Conservation (phyloP, 495 filamentous ascomycete species). For the Pseudoneurospora amorphoporcata region DNA sequence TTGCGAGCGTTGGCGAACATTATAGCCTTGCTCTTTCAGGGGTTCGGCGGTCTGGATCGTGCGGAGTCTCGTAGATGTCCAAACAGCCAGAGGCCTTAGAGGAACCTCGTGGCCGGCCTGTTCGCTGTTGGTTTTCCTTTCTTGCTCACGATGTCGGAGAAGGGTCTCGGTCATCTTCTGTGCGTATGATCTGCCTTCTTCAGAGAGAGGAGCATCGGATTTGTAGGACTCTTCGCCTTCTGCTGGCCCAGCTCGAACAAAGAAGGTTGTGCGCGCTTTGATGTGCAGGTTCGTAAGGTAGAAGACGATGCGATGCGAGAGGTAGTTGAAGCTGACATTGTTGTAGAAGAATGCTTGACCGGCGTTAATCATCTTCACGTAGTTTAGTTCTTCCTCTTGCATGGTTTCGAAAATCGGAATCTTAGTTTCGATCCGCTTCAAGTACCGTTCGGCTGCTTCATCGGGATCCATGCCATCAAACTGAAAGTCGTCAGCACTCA, state of each 20-base stretch:
- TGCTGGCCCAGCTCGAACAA: conserved; percentile 64
- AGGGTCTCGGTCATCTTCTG: conserved; percentile 77
- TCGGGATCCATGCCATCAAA: conserved; percentile 85
- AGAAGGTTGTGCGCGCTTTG: conserved; percentile 87
- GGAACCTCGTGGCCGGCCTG: conserved; percentile 57
- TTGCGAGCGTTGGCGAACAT: conserved; percentile 81
- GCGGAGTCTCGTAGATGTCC: conserved; percentile 85
- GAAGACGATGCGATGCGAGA: conserved; percentile 93
- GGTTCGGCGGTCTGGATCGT: conserved; percentile 86
- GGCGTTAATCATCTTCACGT: conserved; percentile 99
- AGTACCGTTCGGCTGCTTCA: conserved; percentile 84
- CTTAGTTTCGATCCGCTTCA: conserved; percentile 76
- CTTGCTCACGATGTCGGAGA: conserved; percentile 68
- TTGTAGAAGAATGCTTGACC: conserved; percentile 88
- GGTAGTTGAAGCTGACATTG: conserved; percentile 89
- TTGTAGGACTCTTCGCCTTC: conserved; percentile 82
- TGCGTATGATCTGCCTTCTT: conserved; percentile 77
- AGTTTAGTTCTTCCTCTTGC: conserved; percentile 87
- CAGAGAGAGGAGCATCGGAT: conserved; percentile 71
- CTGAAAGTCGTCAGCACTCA: conserved; percentile 32
- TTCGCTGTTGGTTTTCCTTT: conserved; percentile 57
- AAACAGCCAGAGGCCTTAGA: conserved; percentile 74
- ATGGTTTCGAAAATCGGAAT: conserved; percentile 97
- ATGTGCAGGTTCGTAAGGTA: conserved; percentile 97
- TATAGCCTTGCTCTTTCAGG: conserved; percentile 66